Conservation (phyloP, 2,329 filamentous ascomycete genomes). For the Diaporthe vexans region DNA sequence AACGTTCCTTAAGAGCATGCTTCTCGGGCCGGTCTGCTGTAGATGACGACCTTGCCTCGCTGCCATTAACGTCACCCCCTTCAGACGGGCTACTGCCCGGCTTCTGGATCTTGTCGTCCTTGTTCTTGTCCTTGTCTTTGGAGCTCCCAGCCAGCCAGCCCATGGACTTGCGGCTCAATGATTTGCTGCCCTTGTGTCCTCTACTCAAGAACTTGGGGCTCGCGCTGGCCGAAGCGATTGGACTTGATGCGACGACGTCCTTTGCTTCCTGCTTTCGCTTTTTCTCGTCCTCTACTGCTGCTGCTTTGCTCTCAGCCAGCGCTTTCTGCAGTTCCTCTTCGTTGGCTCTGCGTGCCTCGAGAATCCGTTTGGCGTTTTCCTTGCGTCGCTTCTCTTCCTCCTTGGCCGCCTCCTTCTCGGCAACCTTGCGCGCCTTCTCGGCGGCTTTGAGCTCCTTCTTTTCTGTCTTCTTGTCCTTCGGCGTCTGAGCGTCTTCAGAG, state of each 20-base stretch:
- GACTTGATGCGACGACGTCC: conserved; percentile 49
- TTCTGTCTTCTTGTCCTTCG: conserved; percentile 69
- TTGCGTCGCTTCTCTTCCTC: conserved; percentile 59
- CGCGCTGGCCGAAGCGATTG: conserved; percentile 45
- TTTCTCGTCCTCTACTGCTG: conserved; percentile 67
- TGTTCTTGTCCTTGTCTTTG: conserved; percentile 62
- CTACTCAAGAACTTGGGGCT: conserved; percentile 69
- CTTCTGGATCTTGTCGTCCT: conserved; percentile 49
- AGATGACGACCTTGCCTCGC: conserved; percentile 40
- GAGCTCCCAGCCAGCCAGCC: conserved; percentile 66
- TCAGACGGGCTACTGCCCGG: conserved; percentile 45
- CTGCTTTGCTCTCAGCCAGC: conserved; percentile 75
- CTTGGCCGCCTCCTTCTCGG: conserved; percentile 62
- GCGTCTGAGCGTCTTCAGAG: conserved; percentile 63
- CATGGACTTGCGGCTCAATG: conserved; percentile 82
- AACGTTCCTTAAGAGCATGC: conserved; percentile 47
- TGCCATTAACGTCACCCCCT: conserved; percentile 47
- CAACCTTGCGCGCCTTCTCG: conserved; percentile 62
- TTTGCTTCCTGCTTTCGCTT: conserved; percentile 57
- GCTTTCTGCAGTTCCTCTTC: conserved; percentile 74
- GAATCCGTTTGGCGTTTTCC: conserved; percentile 52
- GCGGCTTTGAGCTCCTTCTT: conserved; percentile 76
- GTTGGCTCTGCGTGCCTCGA: conserved; percentile 64
- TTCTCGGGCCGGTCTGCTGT: conserved; percentile 49
- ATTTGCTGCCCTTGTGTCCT: conserved; percentile 81